Conservation (phyloP, 2,329 filamentous ascomycete genomes). For the Pseudophaeomoniella oleicola region DNA sequence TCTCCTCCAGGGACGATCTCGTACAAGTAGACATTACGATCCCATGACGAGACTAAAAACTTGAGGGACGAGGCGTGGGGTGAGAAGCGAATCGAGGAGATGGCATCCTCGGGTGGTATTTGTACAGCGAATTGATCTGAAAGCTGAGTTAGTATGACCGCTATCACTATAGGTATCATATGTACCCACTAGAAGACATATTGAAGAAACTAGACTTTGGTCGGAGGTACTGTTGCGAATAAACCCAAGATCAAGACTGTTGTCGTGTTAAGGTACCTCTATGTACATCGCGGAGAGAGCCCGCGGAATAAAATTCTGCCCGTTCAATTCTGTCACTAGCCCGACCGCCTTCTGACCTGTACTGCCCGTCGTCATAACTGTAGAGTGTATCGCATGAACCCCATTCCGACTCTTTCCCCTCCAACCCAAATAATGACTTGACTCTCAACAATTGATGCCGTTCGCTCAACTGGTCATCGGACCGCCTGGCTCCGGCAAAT, state of each 20-base stretch:
- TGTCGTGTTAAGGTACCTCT: too few relatives aligned
- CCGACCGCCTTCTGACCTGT: neutral
- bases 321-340: too few relatives aligned
- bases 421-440: neutral
- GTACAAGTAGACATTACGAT: constrained; percentile 82
- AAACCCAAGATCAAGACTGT: too few relatives aligned
- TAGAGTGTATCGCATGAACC: too few relatives aligned
- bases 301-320: neutral
- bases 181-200: too few relatives aligned
- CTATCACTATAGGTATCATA: too few relatives aligned
- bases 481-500: constrained; percentile 91
- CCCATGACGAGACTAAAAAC: constrained; percentile 89
- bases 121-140: constrained; percentile 65
- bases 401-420: neutral
- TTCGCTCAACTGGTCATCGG: constrained; percentile 74
- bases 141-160: too few relatives aligned
- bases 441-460: constrained; percentile 34
- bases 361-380: neutral
- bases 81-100: constrained; percentile 77
- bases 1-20: constrained; percentile 58
- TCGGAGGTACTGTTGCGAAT: too few relatives aligned
- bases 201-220: too few relatives aligned
- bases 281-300: too few relatives aligned
- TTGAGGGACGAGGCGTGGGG: constrained; percentile 57
- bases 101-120: constrained; percentile 69